Percentiles rank a stretch among this genome's conserved stretches.
phyloP scores from a whole-genome alignment of 495 filamentous ascomycete species.

The Hyaloscypha variabilis region DNA sequence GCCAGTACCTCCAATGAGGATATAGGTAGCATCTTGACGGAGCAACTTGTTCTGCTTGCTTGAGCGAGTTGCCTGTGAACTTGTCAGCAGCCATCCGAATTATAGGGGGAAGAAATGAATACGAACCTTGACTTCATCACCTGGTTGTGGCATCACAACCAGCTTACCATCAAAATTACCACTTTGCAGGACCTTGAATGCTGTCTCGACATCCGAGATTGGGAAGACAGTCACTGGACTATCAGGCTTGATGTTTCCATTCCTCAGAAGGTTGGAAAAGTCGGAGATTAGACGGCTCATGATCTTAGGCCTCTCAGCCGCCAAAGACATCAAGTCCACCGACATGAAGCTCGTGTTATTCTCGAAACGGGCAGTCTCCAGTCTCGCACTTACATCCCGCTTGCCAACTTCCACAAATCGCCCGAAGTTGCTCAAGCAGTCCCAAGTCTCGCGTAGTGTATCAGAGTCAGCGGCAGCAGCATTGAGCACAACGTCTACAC shows the following conservation, averaged over 20 bases:
- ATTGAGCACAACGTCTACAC: slow-evolving; percentile 60
- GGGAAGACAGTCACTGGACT: slow-evolving; percentile 47
- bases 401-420: slow-evolving; percentile 50
- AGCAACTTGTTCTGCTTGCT: slow-evolving; percentile 7
- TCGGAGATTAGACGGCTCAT: slow-evolving; percentile 40
- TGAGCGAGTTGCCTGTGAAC: slow-evolving; percentile 18
- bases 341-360: slow-evolving; percentile 50
- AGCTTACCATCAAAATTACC: slow-evolving; percentile 62
- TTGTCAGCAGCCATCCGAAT: slow-evolving; percentile 8
- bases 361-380: slow-evolving; percentile 39
- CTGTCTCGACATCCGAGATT: slow-evolving; percentile 54
- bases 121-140: slow-evolving; percentile 41
- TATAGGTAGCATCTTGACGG: slow-evolving; percentile 49
- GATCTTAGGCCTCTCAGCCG: slow-evolving; percentile 40
- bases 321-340: slow-evolving; percentile 48
- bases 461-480: slow-evolving; percentile 46
- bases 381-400: slow-evolving; percentile 34
- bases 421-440: slow-evolving; percentile 51
- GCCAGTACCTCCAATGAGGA: slow-evolving; percentile 66
- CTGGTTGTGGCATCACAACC: slow-evolving; percentile 46
- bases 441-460: slow-evolving; percentile 43
- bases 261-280: slow-evolving; percentile 42
- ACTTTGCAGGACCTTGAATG: slow-evolving; percentile 59
- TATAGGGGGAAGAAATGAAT: no score
- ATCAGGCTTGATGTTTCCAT: slow-evolving; percentile 42